Base-by-base conservation (phyloP, 176 grass and related monocot species). In the Carex kokanica region DNA sequence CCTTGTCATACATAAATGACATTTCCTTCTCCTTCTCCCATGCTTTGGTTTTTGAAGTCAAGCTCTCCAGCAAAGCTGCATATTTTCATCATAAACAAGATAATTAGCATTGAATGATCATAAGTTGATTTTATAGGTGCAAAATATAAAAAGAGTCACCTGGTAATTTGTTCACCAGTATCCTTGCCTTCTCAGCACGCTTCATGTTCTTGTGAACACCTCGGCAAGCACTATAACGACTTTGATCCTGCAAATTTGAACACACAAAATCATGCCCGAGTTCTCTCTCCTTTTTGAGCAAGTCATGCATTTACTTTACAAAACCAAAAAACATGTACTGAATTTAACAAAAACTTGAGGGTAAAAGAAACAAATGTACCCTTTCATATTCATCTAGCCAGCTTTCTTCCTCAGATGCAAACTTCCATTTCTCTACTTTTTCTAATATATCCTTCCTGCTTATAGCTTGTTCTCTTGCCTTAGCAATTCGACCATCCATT, bases 301-400 rank as follows among this genome's bases (percentile, higher is more conserved):
- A 40, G 29, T 41, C 38, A 34, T 34, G 57, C 12, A 85, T 34
- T 49, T 68, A 62, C 41, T 87, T 10, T 52, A 83, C 78, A 79
- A 62, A 80, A 70, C 17, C 68, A 67, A 29, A 29, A 57, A 2
- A 53, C 27, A 79, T 16, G 15, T 6, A 52, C 47, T 54, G 72
- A 31, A 77, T 77, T 52, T 55, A 77, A 54, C 14, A 38, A 36
- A 38, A 64, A 40, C 1, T 69, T 41, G 49, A 53, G 16, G 17
- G 31, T 60, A 60, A 66, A 20, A 73, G 81, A 77, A 36, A 63
- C 69, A 67, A 79, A 81, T 32, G 29, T 90, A 98, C 96, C 89
- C 84, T 93, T 79, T 98, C 96, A 67, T 98, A 98, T 88, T 91
- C 96, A 89, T 90, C 86, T 60, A 98, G 93, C 96, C 96, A 98